Evolutionary conservation across 2,329 filamentous ascomycete genomes (phyloP), one percentile per base, ranked within the genome.

Genomic region (Pseudogymnoascus sp.): DNA sequence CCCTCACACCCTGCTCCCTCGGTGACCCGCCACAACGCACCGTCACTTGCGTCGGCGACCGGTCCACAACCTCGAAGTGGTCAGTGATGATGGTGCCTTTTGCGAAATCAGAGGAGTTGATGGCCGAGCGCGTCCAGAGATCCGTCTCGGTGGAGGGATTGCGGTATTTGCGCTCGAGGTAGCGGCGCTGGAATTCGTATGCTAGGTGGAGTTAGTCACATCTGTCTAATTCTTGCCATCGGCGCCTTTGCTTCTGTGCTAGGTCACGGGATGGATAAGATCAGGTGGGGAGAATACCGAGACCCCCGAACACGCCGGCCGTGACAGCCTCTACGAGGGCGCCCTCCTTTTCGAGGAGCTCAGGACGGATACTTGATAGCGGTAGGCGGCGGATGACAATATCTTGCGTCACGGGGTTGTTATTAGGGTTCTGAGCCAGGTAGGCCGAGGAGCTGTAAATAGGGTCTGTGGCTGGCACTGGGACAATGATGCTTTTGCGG

Each of bases 41-140:
- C 0, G 85, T 79, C 64, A 90, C 86, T 9, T 80, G 77, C 5
- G 79, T 79, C 0, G 82, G 76, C 0, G 82, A 86, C 75, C 87
- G 87, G 62, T 86, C 82, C 0, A 90, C 76, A 0, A 90, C 86
- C 72, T 90, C 85, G 70, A 90, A 90, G 73, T 90, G 88, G 71
- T 90, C 86, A 2, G 84, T 88, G 63, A 90, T 82, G 42, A 78
- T 71, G 0, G 87, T 88, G 36, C 87, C 87, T 40, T 81, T 77
- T 18, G 85, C 81, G 71, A 90, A 90, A 8, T 68, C 78, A 63
- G 78, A 84, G n/a, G 74, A 68, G 5, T 78, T 72, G 1, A 90
- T 80, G 61, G 86, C 79, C 9, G 79, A 74, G 2, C 72, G 76
- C 2, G 80, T 79, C 86, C 88, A 90, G 1, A 90, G 80, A 66